Evolutionary conservation across 1,284 basidiomycete genomes (phyloP), one percentile per base, ranked within the genome.

Genomic region (Ceratobasidium sp.): DNA sequence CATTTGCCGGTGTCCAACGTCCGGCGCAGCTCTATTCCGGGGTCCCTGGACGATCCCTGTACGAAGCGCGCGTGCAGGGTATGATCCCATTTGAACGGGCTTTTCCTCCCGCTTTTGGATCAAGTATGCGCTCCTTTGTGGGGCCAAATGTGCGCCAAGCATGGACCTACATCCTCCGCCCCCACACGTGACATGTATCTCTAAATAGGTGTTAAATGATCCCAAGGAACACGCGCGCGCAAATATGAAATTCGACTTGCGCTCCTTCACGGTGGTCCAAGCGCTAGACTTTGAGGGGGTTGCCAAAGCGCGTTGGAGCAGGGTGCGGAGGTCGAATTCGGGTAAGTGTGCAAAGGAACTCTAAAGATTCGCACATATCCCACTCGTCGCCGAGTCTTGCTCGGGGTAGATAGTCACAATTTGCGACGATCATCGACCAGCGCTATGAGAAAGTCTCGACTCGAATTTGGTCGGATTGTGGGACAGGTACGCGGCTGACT

Each of bases 141-240:
- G 36, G 41, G 23, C 46, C 43, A 52, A 45, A 30, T 46, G 6
- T 57, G 21, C 16, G 14, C 41, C 61, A 64, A 64, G 52, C 43
- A 26, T 64, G 46, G 61, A 64, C 61, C 32, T 23, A 64, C 61
- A 64, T 64, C 61, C 26, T 48, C 39, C 61, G 61, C 61, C 61
- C n/a, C 2, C 46, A 26, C 61, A 64, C 61, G 61, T 64, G 61
- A 64, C 21, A 26, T 26, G 48, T 39, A 6, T 39, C 36, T 39
- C n/a, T n/a, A n/a, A n/a, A n/a, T n/a, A n/a, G n/a, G n/a, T n/a
- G n/a, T 46, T 46, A 18, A 46, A 46, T 46, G 45, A 12, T 46
- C n/a, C n/a, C n/a, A n/a, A n/a, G n/a, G n/a, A n/a, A n/a, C n/a
- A n/a, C n/a, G n/a, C n/a, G 36, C 6, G 36, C 36, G 36, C 14